A percentile compares a stretch with the other conserved stretches of the same genome.
Evolutionary conservation across 2,329 filamentous ascomycete species (phyloP).

Genomic region (Colletotrichum horii): DNA sequence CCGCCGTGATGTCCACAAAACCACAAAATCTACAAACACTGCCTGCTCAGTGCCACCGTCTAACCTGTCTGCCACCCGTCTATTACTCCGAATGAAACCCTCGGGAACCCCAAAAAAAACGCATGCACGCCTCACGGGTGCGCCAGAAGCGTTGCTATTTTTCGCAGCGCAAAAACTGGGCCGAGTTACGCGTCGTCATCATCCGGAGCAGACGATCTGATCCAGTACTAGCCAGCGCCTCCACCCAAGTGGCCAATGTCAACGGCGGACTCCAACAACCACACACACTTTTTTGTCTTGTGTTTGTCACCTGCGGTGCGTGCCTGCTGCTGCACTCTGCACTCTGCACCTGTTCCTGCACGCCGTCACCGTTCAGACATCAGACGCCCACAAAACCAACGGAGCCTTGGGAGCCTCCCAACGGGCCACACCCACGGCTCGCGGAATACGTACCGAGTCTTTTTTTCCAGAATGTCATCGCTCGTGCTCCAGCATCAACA

Average conservation of each 20-base stretch:
- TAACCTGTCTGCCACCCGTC: neutral
- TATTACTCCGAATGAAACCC: conserved; percentile 12
- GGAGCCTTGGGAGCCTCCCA: neutral
- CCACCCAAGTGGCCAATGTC: neutral
- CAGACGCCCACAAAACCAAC: neutral
- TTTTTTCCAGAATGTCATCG: neutral
- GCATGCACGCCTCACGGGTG: neutral
- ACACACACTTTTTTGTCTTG: neutral
- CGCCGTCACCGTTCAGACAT: neutral
- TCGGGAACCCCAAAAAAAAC: neutral
- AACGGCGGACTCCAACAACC: neutral
- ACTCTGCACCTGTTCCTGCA: neutral
- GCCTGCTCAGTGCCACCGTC: conserved; percentile 3
- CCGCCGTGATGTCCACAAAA: neutral
- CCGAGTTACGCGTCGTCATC: conserved; percentile 19
- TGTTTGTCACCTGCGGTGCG: neutral
- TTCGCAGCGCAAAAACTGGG: conserved; percentile 16
- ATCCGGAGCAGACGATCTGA: neutral
- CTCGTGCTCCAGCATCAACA: neutral
- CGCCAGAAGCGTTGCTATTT: conserved; percentile 10
- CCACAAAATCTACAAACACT: neutral
- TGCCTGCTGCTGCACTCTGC: neutral
- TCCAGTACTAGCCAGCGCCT: neutral
- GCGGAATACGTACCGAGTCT: neutral
- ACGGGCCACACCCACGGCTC: neutral